Percentiles rank a stretch among this genome's conserved stretches.
These are phyloP conservation scores for Solanum pinnatisectum DNA, from an alignment of 257 asterid genomes.

Conservation along the genomic window DNA sequence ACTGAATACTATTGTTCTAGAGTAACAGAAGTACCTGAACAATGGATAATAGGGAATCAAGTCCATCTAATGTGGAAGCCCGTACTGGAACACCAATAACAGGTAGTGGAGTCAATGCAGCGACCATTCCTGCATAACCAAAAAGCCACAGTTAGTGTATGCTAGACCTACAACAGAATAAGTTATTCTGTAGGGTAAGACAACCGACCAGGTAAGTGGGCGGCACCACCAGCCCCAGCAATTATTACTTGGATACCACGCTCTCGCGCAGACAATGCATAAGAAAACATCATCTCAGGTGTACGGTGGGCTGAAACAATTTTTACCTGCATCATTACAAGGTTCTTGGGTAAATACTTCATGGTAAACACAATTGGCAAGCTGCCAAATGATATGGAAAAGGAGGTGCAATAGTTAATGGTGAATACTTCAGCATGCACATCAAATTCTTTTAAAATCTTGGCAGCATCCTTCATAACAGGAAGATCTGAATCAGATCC, in stretches of 20 bases:
- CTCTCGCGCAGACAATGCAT: constrained; percentile 71
- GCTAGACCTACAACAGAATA: not conserved
- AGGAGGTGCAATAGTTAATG: not conserved
- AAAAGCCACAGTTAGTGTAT: not conserved
- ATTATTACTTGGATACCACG: constrained; percentile 94
- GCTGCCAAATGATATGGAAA: not conserved
- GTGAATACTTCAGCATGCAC: constrained; percentile 73
- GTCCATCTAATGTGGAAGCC: constrained; percentile 84
- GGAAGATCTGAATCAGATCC: constrained; percentile 99
- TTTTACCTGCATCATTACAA: constrained; percentile 49
- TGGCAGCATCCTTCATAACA: constrained; percentile 95
- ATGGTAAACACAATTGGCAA: not conserved
- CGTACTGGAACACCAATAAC: constrained; percentile 98
- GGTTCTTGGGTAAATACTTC: not conserved
- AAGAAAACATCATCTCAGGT: constrained; percentile 74
- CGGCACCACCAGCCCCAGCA: constrained; percentile 99
- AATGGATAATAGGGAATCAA: constrained; percentile 88
- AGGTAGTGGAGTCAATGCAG: constrained; percentile 93
- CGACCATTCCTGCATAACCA: constrained; percentile 74
- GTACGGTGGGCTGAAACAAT: constrained; percentile 98
- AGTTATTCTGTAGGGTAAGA: not conserved
- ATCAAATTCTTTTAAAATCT: constrained; percentile 64
- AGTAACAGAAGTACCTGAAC: constrained; percentile 59
- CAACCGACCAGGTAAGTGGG: constrained; percentile 83
- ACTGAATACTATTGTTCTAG: not conserved